Base-by-base conservation (phyloP, 331 rosid species). In the Cydonia oblonga region DNA sequence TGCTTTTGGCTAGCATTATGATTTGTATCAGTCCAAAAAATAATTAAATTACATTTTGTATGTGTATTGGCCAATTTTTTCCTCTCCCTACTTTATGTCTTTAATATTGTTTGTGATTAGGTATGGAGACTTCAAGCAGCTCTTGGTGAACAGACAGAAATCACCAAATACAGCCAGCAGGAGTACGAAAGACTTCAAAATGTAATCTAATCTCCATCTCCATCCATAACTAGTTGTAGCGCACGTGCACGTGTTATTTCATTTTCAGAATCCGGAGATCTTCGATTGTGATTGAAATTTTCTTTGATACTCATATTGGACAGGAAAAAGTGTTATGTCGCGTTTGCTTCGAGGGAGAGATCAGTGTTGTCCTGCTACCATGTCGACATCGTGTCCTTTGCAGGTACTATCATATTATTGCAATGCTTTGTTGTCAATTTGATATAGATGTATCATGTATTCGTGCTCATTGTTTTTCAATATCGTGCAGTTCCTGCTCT, bases 121-220 rank as follows among this genome's bases (percentile, higher is more conserved):
- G 96, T 92, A 22, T 92, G 98, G 98, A 82, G 98, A 79, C 98
- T 92, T 74, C 98, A 90, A 83, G 98, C 98, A 66, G 98, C 98
- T 69, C 96, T 92, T 32, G 98, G 98, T 29, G 98, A 92, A 81
- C 99, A 95, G 85, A 83, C 99, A 38, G 99, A 91, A 84, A 90
- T 95, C 76, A 91, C 97, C 57, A 95, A 95, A 77, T 90, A 86
- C 87, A 95, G 97, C 79, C 97, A 88, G 78, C 97, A 90, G 84
- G 99, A 95, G 79, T 95, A 76, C 64, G 99, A 91, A 83, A 90
- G 99, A 77, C 96, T 95, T 68, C 95, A 91, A 85, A 95, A 88
- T 81, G 99, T 95, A 95, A 81, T 66, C 54, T 15, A 4, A 12
- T 64, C 75, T 80, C 74, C 42, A 12, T 64, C 75, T 80, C 74